phyloP scores from a whole-genome alignment of 2,329 filamentous ascomycete genomes.

The Pseudofabraea citricarpa region DNA sequence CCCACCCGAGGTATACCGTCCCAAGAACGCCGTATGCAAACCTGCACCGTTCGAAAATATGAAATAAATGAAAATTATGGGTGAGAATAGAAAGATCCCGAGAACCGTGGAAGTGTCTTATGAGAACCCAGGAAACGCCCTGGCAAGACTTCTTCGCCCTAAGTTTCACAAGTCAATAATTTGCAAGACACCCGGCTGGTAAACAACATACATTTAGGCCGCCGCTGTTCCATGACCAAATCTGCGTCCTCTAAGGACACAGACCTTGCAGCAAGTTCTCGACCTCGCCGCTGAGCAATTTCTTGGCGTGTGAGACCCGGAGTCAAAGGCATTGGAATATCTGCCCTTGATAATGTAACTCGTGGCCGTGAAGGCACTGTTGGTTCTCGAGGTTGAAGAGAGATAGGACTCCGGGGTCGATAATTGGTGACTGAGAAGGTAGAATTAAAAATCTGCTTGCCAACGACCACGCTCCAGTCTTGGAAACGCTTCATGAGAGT shows the following conservation, averaged over 20 bases:
- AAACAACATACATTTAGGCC: too few relatives aligned
- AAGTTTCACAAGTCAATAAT: too few relatives aligned
- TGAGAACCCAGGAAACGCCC: conserved; percentile 23
- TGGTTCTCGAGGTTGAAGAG: conserved; percentile 9
- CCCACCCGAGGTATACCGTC: too few relatives aligned
- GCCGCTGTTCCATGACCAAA: conserved; percentile 10
- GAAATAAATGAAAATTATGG: not conserved
- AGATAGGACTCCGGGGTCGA: conserved; percentile 4
- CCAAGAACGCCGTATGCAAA: too few relatives aligned
- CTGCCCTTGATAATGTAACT: conserved; percentile 4
- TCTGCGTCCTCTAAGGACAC: conserved; percentile 20
- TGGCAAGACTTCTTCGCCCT: conserved; percentile 19
- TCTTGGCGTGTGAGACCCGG: conserved; percentile 11
- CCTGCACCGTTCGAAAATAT: too few relatives aligned
- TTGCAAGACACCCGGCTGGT: too few relatives aligned
- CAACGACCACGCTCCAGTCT: conserved; percentile 7
- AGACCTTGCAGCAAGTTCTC: conserved; percentile 18
- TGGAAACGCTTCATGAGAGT: conserved; percentile 7
- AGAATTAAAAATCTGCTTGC: too few relatives aligned
- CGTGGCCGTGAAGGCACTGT: too few relatives aligned
- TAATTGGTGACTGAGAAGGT: too few relatives aligned
- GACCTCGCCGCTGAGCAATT: conserved; percentile 18
- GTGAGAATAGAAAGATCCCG: conserved; percentile 7
- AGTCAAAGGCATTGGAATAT: not conserved
- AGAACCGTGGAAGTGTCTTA: conserved; percentile 4